Conservation (phyloP, 768 basidiomycete species). For the Pleurotus salmoneostramineus region DNA sequence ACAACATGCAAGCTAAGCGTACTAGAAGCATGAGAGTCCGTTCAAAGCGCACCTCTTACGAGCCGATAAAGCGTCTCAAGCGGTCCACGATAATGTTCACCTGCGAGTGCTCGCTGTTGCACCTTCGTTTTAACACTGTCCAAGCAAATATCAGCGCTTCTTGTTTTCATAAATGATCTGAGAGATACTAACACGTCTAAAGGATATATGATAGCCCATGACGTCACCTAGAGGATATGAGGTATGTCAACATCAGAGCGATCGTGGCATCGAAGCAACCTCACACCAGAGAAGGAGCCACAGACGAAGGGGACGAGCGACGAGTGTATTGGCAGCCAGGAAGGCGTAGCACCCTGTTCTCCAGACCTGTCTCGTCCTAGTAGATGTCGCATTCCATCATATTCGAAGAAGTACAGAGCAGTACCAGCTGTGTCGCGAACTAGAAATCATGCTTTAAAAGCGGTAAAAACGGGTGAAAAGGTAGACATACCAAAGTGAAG, state of each 20-base stretch:
- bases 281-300: slow-evolving; percentile 84
- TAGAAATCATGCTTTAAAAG: slow-evolving; percentile 21
- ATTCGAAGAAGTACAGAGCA: slow-evolving; percentile 89
- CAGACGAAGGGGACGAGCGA: slow-evolving; percentile 88
- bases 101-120: slow-evolving; percentile 89
- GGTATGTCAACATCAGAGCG: neutral
- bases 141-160: neutral
- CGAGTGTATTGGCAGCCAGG: slow-evolving; percentile 79
- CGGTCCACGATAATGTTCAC: slow-evolving; percentile 66
- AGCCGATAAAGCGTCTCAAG: slow-evolving; percentile 74
- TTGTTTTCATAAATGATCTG: slow-evolving; percentile 1
- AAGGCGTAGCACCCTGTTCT: slow-evolving; percentile 77
- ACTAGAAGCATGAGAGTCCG: slow-evolving; percentile 1
- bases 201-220: slow-evolving; percentile 91
- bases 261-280: slow-evolving; percentile 17
- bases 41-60: slow-evolving; percentile 62
- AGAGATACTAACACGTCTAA: slow-evolving; percentile 66
- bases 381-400: slow-evolving; percentile 86
- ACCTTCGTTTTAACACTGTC: slow-evolving; percentile 88
- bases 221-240: slow-evolving; percentile 45
- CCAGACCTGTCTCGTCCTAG: slow-evolving; percentile 75
- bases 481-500: slow-evolving; percentile 72
- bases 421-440: slow-evolving; percentile 90
- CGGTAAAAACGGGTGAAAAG: neutral
- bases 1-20: neutral